phyloP scores from a whole-genome alignment of 192 early-diverging fungal species.

The Diversispora epigaea region DNA sequence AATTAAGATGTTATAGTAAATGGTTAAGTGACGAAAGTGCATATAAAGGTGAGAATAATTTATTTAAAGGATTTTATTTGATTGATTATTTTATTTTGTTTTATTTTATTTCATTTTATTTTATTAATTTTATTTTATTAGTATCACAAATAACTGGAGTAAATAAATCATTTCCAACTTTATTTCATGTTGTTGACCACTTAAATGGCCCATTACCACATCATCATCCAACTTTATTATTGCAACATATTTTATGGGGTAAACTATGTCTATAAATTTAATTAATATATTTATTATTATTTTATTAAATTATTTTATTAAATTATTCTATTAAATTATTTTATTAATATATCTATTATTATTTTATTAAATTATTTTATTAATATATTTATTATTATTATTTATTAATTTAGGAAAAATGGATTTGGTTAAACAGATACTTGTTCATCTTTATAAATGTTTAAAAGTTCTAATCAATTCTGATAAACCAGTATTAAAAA shows the following conservation, averaged over 20 bases:
- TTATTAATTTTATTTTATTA: constrained; percentile 18
- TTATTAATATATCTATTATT: neutral
- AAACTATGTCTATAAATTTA: constrained; percentile 6
- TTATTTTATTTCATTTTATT: constrained; percentile 28
- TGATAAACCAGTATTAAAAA: constrained; percentile 45
- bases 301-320: constrained; percentile 13
- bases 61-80: neutral
- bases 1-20: constrained; percentile 60
- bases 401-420: constrained; percentile 50
- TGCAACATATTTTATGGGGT: constrained; percentile 75
- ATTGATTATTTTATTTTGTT: constrained; percentile 15
- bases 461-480: constrained; percentile 56
- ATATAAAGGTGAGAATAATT: constrained; percentile 26
- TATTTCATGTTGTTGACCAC: constrained; percentile 50
- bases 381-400: neutral
- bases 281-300: neutral
- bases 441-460: constrained; percentile 65
- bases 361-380: constrained; percentile 8
- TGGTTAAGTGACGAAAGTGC: constrained; percentile 63
- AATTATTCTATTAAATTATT: neutral
- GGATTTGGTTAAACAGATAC: constrained; percentile 62
- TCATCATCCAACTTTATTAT: constrained; percentile 70
- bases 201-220: constrained; percentile 67
- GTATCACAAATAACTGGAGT: constrained; percentile 33
- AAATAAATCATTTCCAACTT: constrained; percentile 42